Base-by-base conservation (phyloP, 345 rosid species). In the Gossypium rotundifolium region DNA sequence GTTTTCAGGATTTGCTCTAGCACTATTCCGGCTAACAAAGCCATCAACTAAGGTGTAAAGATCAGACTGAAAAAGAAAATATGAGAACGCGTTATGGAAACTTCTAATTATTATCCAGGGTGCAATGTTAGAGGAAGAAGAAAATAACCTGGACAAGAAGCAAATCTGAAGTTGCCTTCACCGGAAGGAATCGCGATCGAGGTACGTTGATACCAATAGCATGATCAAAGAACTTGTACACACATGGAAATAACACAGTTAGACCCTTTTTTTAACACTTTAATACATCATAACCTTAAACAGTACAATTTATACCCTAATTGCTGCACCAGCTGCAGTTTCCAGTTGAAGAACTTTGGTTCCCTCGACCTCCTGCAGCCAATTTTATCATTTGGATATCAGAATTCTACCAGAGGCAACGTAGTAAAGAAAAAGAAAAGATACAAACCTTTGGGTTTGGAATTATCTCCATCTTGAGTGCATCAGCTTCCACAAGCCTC, bases 301-400 rank as follows among this genome's bases (percentile, higher is more conserved):
- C 29, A 13, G 29, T 17, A 48, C 16, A 33, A 57, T 44, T 40
- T 76, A 27, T 86, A 94, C 99, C 98, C 81, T 90, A 70, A 93
- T 90, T 62, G 99, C 98, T 60, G 98, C 99, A 79, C 98, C 99
- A 85, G 96, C 99, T 2, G 98, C 98, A 75, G 98, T 95, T 88
- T 95, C 98, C 72, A 95, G 83, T 87, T 95, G 98, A 88, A 95
- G 97, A 83, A 95, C 94, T 87, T 93, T 89, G 83, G 93, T 72
- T 74, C 98, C 99, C 76, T 91, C 96, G 14, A 95, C 98, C 82
- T 95, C 99, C 99, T 95, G 84, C 61, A 85, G 33, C 62, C 33
- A 22, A 58, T 58, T 20, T 58, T 58, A 73, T 66, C 27, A 58
- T 66, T 61, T n/a, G 75, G 69, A 70, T 51, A 46, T 25, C 3